phyloP scores from a whole-genome alignment of 2,329 filamentous ascomycete genomes.

The Saccharata proteae region DNA sequence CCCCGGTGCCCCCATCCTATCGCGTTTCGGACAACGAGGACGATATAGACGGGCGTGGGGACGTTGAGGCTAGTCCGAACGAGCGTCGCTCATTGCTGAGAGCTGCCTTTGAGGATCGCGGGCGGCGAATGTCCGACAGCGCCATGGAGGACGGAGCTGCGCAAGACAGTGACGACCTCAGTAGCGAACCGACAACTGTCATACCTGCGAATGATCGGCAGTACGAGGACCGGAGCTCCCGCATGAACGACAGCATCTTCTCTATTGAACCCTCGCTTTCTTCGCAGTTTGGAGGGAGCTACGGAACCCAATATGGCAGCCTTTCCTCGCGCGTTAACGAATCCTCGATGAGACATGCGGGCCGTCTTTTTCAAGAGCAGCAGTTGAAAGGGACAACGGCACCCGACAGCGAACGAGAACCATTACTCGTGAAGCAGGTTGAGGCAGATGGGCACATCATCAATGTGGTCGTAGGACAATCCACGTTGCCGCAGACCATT shows the following conservation, averaged over 20 bases:
- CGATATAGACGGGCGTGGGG: conserved; percentile 32
- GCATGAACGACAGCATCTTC: conserved; percentile 35
- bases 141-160: conserved; percentile 21
- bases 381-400: conserved; percentile 30
- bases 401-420: conserved; percentile 43
- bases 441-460: conserved; percentile 76
- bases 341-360: conserved; percentile 43
- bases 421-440: conserved; percentile 77
- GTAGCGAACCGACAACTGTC: background rate
- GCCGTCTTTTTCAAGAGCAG: conserved; percentile 36
- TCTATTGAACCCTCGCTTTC: conserved; percentile 44
- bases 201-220: background rate
- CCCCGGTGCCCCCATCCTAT: conserved; percentile 67
- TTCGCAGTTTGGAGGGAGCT: conserved; percentile 60
- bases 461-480: conserved; percentile 77
- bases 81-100: conserved; percentile 32
- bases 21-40: conserved; percentile 38
- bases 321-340: conserved; percentile 45
- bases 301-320: conserved; percentile 43
- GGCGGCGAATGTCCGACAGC: conserved; percentile 25
- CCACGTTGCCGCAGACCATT: conserved; percentile 87
- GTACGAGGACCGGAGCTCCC: no score
- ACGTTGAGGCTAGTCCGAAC: conserved; percentile 22
- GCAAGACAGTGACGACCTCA: conserved; percentile 1
- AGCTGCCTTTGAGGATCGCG: conserved; percentile 25